phyloP scores from a whole-genome alignment of 2,329 filamentous ascomycete genomes.

The Nothopassalora personata region DNA sequence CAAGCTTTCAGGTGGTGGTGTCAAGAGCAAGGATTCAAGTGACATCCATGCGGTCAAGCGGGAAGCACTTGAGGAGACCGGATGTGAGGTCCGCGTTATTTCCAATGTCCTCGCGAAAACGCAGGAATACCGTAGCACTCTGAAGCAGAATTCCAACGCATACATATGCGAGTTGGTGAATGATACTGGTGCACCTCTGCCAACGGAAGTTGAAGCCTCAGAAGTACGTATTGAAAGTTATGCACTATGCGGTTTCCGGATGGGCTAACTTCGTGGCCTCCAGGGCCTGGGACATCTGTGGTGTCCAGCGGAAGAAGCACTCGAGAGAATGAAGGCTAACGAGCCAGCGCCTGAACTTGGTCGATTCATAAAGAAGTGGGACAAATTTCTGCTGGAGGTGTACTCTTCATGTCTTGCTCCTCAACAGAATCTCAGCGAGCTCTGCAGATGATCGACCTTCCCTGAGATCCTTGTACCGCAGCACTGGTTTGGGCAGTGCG shows the following conservation, averaged over 20 bases:
- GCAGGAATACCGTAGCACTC: not conserved
- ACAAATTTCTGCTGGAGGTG: too few relatives aligned
- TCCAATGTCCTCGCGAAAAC: slow-evolving; percentile 4
- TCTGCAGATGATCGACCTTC: too few relatives aligned
- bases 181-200: slow-evolving; percentile 3
- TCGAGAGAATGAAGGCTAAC: too few relatives aligned
- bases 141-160: slow-evolving; percentile 3
- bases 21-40: slow-evolving; percentile 6
- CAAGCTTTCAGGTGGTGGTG: slow-evolving; percentile 12
- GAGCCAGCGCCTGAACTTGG: not conserved
- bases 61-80: slow-evolving; percentile 12
- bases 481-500: too few relatives aligned
- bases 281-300: too few relatives aligned
- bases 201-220: not conserved
- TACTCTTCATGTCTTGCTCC: too few relatives aligned
- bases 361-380: too few relatives aligned
- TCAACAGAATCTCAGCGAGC: too few relatives aligned
- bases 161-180: slow-evolving; percentile 2
- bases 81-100: slow-evolving; percentile 4
- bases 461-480: too few relatives aligned
- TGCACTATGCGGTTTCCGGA: too few relatives aligned
- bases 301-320: too few relatives aligned
- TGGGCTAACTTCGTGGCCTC: too few relatives aligned
- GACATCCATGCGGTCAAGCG: slow-evolving; percentile 3
- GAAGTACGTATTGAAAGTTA: not conserved